These are phyloP conservation scores for Backusella macrospora DNA, from an alignment of 192 early-diverging fungal genomes.

Conservation along the genomic window DNA sequence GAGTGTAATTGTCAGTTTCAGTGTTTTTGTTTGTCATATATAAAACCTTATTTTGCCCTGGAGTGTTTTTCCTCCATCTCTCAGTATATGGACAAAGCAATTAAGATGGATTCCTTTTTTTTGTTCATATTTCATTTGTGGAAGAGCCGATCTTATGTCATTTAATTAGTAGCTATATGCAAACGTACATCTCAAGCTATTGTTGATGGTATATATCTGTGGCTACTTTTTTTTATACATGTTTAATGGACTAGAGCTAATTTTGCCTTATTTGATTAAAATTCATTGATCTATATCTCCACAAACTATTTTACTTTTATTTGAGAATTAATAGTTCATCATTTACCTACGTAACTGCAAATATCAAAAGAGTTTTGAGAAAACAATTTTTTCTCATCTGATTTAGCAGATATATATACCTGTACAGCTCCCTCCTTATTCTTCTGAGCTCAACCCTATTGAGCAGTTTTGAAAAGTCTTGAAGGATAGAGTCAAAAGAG, in stretches of 20 bases:
- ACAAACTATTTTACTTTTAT: neutral
- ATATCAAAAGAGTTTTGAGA: conserved; percentile 1
- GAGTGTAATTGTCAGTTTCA: conserved; percentile 1
- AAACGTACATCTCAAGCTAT: no score
- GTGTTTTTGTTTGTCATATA: neutral
- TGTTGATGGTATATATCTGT: neutral
- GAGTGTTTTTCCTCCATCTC: no score
- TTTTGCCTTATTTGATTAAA: conserved; percentile 13
- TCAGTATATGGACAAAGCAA: no score
- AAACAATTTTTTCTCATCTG: conserved; percentile 9
- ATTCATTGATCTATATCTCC: neutral
- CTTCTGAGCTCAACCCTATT: conserved; percentile 28
- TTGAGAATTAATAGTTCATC: conserved; percentile 3
- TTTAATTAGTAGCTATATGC: no score
- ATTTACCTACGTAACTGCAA: neutral
- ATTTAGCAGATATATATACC: conserved; percentile 10
- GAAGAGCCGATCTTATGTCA: no score
- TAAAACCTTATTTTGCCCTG: no score
- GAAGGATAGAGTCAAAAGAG: conserved; percentile 14
- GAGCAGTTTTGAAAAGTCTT: conserved; percentile 29
- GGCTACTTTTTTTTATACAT: conserved; percentile 12
- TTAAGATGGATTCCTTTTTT: no score
- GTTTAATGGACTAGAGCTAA: neutral
- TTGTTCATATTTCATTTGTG: no score
- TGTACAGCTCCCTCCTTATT: conserved; percentile 26